Conservation (phyloP, 129 eudicot species). For the Centella asiatica region DNA sequence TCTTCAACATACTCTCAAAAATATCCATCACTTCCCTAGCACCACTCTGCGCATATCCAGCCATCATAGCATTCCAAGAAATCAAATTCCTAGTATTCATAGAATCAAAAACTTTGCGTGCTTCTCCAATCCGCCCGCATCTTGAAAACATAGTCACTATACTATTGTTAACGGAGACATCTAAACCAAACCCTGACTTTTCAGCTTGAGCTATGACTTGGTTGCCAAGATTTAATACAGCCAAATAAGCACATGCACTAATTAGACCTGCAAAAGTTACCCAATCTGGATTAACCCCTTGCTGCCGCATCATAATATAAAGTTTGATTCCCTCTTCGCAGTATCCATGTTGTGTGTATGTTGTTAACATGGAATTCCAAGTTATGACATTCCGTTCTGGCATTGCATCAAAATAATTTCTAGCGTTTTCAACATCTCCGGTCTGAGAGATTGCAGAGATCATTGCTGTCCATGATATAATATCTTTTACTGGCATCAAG, state of each 20-base stretch:
- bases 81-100: conserved; percentile 34
- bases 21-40: conserved; percentile 31
- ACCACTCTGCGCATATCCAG: conserved; percentile 47
- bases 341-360: conserved; percentile 39
- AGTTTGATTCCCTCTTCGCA: conserved; percentile 47
- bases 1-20: conserved; percentile 32
- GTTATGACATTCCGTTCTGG: conserved; percentile 48
- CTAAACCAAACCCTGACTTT: conserved; percentile 33
- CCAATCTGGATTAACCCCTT: conserved; percentile 46
- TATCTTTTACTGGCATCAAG: conserved; percentile 33
- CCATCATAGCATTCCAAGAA: conserved; percentile 54
- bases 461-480: conserved; percentile 59
- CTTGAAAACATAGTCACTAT: conserved; percentile 38
- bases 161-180: conserved; percentile 34
- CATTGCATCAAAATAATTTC: conserved; percentile 44
- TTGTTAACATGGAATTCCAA: conserved; percentile 49
- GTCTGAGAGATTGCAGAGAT: conserved; percentile 34
- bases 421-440: conserved; percentile 35
- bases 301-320: conserved; percentile 31
- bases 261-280: conserved; percentile 32
- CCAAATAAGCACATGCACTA: conserved; percentile 36
- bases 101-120: conserved; percentile 31
- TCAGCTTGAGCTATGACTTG: conserved; percentile 42
- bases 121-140: conserved; percentile 41
- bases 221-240: conserved; percentile 35